phyloP scores from a whole-genome alignment of 2,329 filamentous ascomycete species.

The Cordyceps fumosorosea region DNA sequence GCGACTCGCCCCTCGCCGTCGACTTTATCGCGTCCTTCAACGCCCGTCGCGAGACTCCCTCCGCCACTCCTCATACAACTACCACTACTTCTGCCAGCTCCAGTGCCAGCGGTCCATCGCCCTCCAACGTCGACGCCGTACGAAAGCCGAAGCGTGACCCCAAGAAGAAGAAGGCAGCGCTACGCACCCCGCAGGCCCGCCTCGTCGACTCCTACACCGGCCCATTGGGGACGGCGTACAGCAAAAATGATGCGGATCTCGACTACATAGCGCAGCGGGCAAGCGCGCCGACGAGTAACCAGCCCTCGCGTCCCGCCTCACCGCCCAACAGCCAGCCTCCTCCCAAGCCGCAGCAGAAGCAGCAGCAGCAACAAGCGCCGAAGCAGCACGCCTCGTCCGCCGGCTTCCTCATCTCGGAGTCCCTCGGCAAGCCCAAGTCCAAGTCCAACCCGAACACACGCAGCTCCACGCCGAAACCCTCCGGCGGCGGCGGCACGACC shows the following conservation, averaged over 20 bases:
- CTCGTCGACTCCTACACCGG: slow-evolving; percentile 55
- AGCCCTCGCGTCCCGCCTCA: slow-evolving; percentile 31
- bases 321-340: slow-evolving; percentile 20
- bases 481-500: slow-evolving; percentile 27
- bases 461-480: slow-evolving; percentile 48
- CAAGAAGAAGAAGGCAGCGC: slow-evolving; percentile 52
- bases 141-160: slow-evolving; percentile 41
- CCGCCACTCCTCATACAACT: slow-evolving; percentile 16
- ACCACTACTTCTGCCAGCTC: not conserved
- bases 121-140: slow-evolving; percentile 30
- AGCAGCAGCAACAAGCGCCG: slow-evolving; percentile 27
- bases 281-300: slow-evolving; percentile 32
- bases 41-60: slow-evolving; percentile 45
- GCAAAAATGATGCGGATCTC: slow-evolving; percentile 61
- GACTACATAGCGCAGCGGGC: slow-evolving; percentile 62
- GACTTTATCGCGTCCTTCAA: slow-evolving; percentile 82
- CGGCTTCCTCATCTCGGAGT: slow-evolving; percentile 77
- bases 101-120: slow-evolving; percentile 20
- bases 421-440: slow-evolving; percentile 49
- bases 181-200: slow-evolving; percentile 60
- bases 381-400: slow-evolving; percentile 53
- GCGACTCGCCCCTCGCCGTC: slow-evolving; percentile 69
- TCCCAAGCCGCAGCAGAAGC: slow-evolving; percentile 2
- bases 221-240: slow-evolving; percentile 63
- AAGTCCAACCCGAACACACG: slow-evolving; percentile 46